These are phyloP conservation scores for Aspergillus sp. DNA, from an alignment of 2,329 filamentous ascomycete species.

Conservation along the genomic window DNA sequence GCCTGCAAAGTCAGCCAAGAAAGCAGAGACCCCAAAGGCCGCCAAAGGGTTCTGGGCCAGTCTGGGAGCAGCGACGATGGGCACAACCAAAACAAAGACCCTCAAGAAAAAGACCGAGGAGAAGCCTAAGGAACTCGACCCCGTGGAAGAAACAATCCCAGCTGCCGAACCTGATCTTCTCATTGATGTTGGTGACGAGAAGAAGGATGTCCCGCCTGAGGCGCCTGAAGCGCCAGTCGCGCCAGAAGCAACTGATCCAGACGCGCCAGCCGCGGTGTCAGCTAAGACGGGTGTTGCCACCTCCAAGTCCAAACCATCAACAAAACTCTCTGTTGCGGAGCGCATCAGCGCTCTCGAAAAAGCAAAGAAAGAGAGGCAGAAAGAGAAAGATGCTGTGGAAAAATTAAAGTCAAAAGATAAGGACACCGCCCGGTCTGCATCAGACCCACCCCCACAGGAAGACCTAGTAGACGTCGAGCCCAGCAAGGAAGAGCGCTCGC, in stretches of 20 bases:
- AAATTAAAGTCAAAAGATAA: slow-evolving; percentile 24
- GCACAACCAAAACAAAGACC: slow-evolving; percentile 34
- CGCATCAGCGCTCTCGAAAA: slow-evolving; percentile 52
- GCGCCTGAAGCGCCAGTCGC: slow-evolving; percentile 28
- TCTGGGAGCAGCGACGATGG: slow-evolving; percentile 38
- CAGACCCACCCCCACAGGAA: slow-evolving; percentile 17
- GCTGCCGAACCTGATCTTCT: slow-evolving; percentile 27
- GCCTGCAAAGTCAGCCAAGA: slow-evolving; percentile 34
- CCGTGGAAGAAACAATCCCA: slow-evolving; percentile 21
- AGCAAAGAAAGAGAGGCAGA: slow-evolving; percentile 39
- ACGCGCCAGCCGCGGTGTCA: slow-evolving; percentile 39
- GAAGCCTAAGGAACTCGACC: slow-evolving; percentile 45
- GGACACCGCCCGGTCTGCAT: slow-evolving; percentile 11
- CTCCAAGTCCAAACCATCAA: slow-evolving; percentile 42
- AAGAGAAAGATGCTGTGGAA: slow-evolving; percentile 29
- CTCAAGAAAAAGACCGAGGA: slow-evolving; percentile 49
- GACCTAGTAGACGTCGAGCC: slow-evolving; percentile 19
- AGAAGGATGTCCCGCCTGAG: slow-evolving; percentile 17
- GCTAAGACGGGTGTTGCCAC: slow-evolving; percentile 34
- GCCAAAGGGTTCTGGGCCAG: slow-evolving; percentile 46
- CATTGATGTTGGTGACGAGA: slow-evolving; percentile 37
- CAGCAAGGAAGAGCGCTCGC: slow-evolving; percentile 34
- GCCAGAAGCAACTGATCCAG: slow-evolving; percentile 37
- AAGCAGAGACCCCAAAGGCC: slow-evolving; percentile 41
- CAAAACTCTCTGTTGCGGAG: slow-evolving; percentile 52